These are phyloP conservation scores for Penicillium sp. DNA, from an alignment of 2,329 filamentous ascomycete genomes.

Conservation along the genomic window DNA sequence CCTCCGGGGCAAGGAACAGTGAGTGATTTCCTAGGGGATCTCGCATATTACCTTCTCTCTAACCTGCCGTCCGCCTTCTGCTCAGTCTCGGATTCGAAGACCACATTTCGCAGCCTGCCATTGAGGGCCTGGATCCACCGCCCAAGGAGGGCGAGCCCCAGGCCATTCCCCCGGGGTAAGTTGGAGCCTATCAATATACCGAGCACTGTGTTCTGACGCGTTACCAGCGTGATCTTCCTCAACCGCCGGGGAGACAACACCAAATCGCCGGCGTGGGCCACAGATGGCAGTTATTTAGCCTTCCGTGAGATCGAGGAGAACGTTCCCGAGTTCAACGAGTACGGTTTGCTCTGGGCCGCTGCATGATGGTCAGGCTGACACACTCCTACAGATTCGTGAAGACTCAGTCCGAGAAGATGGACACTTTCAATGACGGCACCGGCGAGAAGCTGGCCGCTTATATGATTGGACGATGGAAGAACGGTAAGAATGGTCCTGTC, in stretches of 20 bases:
- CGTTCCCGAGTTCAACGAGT: constrained; percentile 43
- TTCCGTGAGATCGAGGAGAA: constrained; percentile 45
- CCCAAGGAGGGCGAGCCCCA: constrained; percentile 1
- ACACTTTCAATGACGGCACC: neutral
- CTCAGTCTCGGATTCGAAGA: constrained; percentile 43
- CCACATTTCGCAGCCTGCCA: constrained; percentile 40
- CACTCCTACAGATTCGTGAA: no score
- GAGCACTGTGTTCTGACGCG: constrained; percentile 12
- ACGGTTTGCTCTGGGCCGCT: neutral
- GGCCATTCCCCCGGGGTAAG: constrained; percentile 24
- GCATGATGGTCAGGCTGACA: no score
- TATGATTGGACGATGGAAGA: constrained; percentile 45
- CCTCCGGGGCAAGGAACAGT: no score
- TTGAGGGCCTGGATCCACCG: constrained; percentile 30
- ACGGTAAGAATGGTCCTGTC: constrained; percentile 17
- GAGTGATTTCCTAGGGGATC: no score
- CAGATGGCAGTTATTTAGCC: constrained; percentile 44
- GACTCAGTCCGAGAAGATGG: no score
- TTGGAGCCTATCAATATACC: neutral
- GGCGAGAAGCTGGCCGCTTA: constrained; percentile 37
- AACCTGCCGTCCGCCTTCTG: neutral
- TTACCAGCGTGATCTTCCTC: constrained; percentile 33
- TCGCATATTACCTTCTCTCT: no score
- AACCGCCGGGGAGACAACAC: constrained; percentile 38
- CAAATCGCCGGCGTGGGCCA: constrained; percentile 34